Evolutionary conservation across 2,329 filamentous ascomycete genomes (phyloP), one percentile per base, ranked within the genome.

Genomic region (Diplocarpon mali): DNA sequence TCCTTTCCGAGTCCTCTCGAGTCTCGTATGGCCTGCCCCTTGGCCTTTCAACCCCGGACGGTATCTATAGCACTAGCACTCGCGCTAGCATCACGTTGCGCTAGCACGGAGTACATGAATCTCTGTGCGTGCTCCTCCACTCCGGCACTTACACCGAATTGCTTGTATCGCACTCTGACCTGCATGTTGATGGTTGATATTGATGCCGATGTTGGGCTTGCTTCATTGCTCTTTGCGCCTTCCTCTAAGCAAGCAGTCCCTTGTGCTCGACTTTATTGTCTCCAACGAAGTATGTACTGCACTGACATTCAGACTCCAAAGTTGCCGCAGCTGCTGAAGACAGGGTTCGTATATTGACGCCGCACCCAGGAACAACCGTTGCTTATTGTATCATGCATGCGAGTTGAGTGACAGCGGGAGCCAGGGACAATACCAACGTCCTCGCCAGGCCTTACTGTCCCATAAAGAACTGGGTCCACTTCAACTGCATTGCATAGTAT

Each of bases 331-430:
- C 54, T 53, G 15, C 45, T 50, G 37, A 38, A 45, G 48, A 50
- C 57, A 57, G 53, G 55, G 57, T 60, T 56, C 48, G 45, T 47
- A 50, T 55, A 47, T 57, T 55, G 53, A 59, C 56, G 55, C 54
- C 55, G 48, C 52, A 49, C 37, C 50, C 55, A 60, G 57, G 57
- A 60, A 60, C 58, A 50, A 54, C 52, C 17, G 29, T 7, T 27
- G 24, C 24, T 17, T 56, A 55, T 55, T 62, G 30, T 59, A 62
- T 58, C 59, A 62, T 62, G 59, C 60, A 62, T 61, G 60, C 58
- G 57, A 56, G 48, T 53, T 60, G 56, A 61, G 51, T 44, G 51
- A 57, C 52, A 55, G 53, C 53, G 52, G 59, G 58, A 59, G 57
- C 59, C 57, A 62, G 60, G 58, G 60, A 60, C 53, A 54, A 40